Base-by-base conservation (phyloP, 495 filamentous ascomycete species). In the Staphylotrichum tortipilum region DNA sequence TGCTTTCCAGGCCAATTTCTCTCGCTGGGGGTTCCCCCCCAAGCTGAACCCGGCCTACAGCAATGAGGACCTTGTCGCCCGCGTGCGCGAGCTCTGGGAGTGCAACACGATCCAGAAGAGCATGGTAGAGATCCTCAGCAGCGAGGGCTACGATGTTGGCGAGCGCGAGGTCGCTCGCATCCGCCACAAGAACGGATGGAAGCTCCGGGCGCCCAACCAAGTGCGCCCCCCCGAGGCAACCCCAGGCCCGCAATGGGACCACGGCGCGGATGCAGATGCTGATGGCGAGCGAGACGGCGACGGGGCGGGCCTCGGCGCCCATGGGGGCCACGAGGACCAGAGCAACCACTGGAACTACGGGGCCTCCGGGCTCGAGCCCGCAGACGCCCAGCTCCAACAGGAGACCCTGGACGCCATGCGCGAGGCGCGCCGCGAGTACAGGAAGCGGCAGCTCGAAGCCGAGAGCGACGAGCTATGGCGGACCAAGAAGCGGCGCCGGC, bases 61-160 rank as follows among this genome's bases (percentile, higher is more conserved):
- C 58, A 84, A 86, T 58, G 64, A 70, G 21, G 68, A 66, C 11
- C 75, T 92, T 9, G 78, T 86, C 17, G 76, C 72, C 3, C 76
- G 86, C 1, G 76, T 88, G 36, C 79, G 79, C 51, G 74, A 88
- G 70, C 77, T 92, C 52, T 92, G 86, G 86, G 81, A 85, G 59
- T 68, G 68, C 29, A 90, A 90, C 53, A 71, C 76, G 3, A 74
- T 65, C 31, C 84, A 86, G 55, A 76, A 76, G 49, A 78, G 87
- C 42, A 92, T 92, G 82, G 74, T 88, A 24, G 63, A 66, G n/a
- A 78, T 77, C 11, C 71, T 92, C 38, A 71, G 76, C 12, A 66
- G 66, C 10, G 84, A 88, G 59, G 87, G 87, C 5, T 88, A 80
- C 59, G 69, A 81, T 24, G 78, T 90, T 49, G 84, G 80, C 53